These are phyloP conservation scores for Talinum fruticosum DNA, from an alignment of 148 eudicot genomes.

Conservation along the genomic window DNA sequence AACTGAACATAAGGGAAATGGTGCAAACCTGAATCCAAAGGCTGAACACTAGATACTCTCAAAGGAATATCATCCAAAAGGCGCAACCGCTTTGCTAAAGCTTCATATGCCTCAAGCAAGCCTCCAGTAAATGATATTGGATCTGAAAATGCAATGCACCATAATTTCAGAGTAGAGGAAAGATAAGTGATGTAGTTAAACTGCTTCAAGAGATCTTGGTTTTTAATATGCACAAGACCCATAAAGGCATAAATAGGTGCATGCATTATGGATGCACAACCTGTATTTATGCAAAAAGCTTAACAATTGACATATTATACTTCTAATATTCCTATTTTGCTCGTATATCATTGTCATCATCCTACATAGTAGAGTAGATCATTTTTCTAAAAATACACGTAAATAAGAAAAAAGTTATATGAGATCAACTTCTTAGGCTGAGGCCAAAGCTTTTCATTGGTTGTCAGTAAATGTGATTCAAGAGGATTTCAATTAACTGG, in stretches of 20 bases:
- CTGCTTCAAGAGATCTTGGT: not conserved
- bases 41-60: conserved; percentile 85
- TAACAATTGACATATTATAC: not conserved
- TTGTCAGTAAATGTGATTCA: not conserved
- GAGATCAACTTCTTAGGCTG: not conserved
- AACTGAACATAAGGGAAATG: not conserved
- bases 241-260: not conserved
- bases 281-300: not conserved
- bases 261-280: not conserved
- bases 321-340: not conserved
- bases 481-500: not conserved
- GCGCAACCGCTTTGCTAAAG: conserved; percentile 67
- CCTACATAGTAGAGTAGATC: not conserved
- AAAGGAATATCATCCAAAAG: conserved; percentile 76
- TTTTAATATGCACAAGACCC: not conserved
- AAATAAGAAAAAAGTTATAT: not conserved
- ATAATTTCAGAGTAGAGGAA: not conserved
- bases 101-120: conserved; percentile 62
- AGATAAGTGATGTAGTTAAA: not conserved
- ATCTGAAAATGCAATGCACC: conserved; percentile 43
- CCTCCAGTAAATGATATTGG: conserved; percentile 51
- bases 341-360: not conserved
- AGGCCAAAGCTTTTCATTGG: not conserved
- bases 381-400: not conserved
- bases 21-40: conserved; percentile 76